A percentile compares a stretch with the other conserved stretches of the same genome.
Evolutionary conservation across 768 basidiomycete genomes (phyloP).

Genomic region (Boletus insuetus): DNA sequence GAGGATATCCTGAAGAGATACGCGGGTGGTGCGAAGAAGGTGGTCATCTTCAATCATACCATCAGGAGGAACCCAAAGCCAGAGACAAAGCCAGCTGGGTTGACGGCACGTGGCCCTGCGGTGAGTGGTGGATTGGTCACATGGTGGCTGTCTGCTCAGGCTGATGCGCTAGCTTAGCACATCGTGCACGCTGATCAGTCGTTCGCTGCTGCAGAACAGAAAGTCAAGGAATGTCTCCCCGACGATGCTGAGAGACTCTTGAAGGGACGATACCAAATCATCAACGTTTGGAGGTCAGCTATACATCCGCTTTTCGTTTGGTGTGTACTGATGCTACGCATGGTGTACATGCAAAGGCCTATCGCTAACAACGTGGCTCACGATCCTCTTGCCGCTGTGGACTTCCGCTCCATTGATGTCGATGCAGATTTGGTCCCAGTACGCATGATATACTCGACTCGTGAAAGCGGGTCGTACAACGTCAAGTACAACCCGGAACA

Average conservation of each 20-base stretch:
- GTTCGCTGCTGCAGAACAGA: neutral
- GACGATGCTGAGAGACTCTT: slow-evolving; percentile 42
- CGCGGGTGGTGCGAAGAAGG: neutral
- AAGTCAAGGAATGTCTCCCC: slow-evolving; percentile 25
- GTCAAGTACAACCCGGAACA: slow-evolving; percentile 35
- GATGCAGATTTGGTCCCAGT: slow-evolving; percentile 9
- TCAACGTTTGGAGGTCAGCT: slow-evolving; percentile 41
- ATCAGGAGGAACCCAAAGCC: neutral
- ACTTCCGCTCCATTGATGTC: neutral
- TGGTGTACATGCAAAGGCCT: neutral
- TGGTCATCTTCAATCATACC: neutral
- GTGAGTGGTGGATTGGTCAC: neutral
- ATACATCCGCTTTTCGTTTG: no score
- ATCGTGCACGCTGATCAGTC: neutral
- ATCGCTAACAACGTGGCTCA: neutral
- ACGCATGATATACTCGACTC: slow-evolving; percentile 32
- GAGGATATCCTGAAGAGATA: neutral
- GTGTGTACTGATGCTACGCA: neutral
- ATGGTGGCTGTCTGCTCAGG: neutral
- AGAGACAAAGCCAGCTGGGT: neutral
- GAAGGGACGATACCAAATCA: slow-evolving; percentile 37
- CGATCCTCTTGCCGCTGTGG: neutral
- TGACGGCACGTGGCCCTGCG: neutral
- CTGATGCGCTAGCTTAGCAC: neutral
- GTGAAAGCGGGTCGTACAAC: slow-evolving; percentile 20